Base-by-base conservation (phyloP, 441 rosid species). In the Brassica hybrid region DNA sequence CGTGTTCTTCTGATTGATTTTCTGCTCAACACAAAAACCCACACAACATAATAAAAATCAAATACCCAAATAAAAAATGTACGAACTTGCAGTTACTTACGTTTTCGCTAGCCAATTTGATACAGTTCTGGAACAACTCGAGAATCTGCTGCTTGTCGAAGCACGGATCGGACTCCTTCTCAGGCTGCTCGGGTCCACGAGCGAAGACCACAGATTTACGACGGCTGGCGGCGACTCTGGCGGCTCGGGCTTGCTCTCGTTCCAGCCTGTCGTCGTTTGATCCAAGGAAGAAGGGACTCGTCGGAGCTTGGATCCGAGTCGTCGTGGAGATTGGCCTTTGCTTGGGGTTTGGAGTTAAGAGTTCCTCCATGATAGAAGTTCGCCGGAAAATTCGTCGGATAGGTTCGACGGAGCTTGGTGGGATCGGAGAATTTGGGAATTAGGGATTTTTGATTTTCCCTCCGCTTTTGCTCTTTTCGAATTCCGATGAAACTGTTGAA, bases 1-100 rank as follows among this genome's bases (percentile, higher is more conserved):
- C 17, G 98, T 93, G 74, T 91, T 93, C 86, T 93, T 94, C 67
- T 94, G 97, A 82, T 93, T 94, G 69, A 94, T 94, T 91, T 94
- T 94, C 98, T 95, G 91, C 80, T 65, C 11, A 52, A 45, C 74
- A 67, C 25, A 71, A 45, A 75, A 58, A 41, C 60, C 57, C 61
- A 67, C 21, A 60, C 1, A 48, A 34, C 13, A 21, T 1, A 74
- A 19, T 34, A 34, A 34, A 2, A 34, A 34, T 34, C 38, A 34
- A 34, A 34, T 34, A 7, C 38, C 38, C 38, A 34, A 34, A 34
- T 34, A 34, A 34, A 25, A 34, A 34, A 34, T 34, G 38, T 34
- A 34, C 38, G 38, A 34, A 30, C 7, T 30, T 30, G 34, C 34
- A 30, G 1, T 30, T 30, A 30, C 34, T 30, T 30, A 30, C 34